Conservation (phyloP, 768 basidiomycete genomes). For the Leccinum longicurvipes region DNA sequence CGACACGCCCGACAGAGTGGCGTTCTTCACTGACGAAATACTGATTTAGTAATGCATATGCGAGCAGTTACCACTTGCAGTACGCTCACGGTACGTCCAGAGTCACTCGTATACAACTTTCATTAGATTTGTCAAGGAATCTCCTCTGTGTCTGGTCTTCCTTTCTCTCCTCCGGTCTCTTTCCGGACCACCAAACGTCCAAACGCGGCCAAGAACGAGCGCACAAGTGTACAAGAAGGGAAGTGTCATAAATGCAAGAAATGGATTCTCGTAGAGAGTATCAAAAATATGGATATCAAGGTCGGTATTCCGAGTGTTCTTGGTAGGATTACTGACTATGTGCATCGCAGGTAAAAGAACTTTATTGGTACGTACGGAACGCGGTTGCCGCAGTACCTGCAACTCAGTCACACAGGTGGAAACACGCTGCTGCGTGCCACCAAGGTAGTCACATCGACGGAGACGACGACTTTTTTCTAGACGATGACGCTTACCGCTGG, state of each 20-base stretch:
- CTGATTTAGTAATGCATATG: constrained; percentile 3
- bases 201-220: constrained; percentile 57
- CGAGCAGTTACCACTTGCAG: constrained; percentile 74
- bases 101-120: neutral
- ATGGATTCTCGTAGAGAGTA: constrained; percentile 71
- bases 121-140: constrained; percentile 47
- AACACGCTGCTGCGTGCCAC: constrained; percentile 80
- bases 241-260: constrained; percentile 73
- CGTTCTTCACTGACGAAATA: neutral
- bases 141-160: constrained; percentile 61
- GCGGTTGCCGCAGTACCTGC: neutral
- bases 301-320: constrained; percentile 29
- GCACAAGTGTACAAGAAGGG: constrained; percentile 57
- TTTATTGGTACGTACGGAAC: constrained; percentile 62
- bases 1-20: constrained; percentile 17
- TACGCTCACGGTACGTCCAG: constrained; percentile 62
- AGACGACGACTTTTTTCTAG: constrained; percentile 55
- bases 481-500: constrained; percentile 44
- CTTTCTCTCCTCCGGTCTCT: constrained; percentile 73
- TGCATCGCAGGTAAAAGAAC: constrained; percentile 56
- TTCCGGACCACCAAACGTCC: constrained; percentile 50
- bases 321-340: neutral
- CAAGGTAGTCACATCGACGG: constrained; percentile 52
- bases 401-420: constrained; percentile 54
- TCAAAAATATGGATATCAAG: constrained; percentile 74